Conservation (phyloP, 176 grass and related monocot genomes). For the Avena insularis region DNA sequence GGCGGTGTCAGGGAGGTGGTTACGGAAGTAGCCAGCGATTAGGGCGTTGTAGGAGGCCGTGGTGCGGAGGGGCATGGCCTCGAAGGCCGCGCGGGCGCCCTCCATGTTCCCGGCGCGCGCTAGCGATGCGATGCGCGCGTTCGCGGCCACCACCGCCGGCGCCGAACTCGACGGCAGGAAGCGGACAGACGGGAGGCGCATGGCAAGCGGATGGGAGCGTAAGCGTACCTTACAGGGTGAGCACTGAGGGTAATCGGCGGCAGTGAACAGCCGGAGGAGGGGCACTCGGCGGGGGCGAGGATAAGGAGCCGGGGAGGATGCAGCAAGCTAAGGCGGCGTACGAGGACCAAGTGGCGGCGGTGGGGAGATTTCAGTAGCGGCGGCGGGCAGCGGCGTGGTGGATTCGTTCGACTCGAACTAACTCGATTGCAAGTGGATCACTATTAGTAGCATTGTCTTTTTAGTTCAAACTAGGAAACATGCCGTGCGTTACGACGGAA, state of each 20-base stretch:
- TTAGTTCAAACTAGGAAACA: too few species aligned
- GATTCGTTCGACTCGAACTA: neutral
- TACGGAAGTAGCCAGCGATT: slow-evolving; percentile 73
- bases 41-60: slow-evolving; percentile 79
- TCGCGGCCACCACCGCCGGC: slow-evolving; percentile 57
- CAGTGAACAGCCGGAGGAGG: neutral
- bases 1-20: slow-evolving; percentile 55
- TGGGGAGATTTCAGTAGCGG: neutral
- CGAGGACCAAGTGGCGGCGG: neutral
- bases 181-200: slow-evolving; percentile 58
- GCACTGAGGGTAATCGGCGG: neutral
- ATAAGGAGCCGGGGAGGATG: neutral
- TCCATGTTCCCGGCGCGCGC: slow-evolving; percentile 57
- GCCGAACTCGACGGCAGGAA: slow-evolving; percentile 58
- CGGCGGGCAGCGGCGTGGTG: neutral
- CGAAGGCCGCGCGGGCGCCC: slow-evolving; percentile 59
- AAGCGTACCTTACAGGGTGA: neutral
- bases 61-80: slow-evolving; percentile 62
- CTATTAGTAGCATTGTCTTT: too few species aligned
- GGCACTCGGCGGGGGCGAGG: neutral
- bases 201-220: slow-evolving; percentile 15
- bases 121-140: slow-evolving; percentile 52
- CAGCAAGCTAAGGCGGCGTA: neutral
- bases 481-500: too few species aligned
- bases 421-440: neutral